phyloP scores from a whole-genome alignment of 2,329 filamentous ascomycete genomes.

The Ophiocordyceps polyrhachis-furcata region DNA sequence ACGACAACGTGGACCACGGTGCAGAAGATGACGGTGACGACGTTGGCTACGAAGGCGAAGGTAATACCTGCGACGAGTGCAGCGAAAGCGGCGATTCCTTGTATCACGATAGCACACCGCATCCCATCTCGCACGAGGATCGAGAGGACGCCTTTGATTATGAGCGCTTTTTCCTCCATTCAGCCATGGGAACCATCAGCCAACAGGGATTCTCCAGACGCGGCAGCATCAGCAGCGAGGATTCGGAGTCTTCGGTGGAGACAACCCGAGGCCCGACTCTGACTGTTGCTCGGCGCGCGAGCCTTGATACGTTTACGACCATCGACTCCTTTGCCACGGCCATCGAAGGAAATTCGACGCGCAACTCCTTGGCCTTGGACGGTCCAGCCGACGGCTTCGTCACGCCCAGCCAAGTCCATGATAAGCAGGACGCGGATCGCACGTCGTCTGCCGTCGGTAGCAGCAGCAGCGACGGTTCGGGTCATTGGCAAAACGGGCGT shows the following conservation, averaged over 20 bases:
- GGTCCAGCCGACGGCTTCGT: constrained; percentile 4
- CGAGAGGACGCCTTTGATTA: constrained; percentile 93
- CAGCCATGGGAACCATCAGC: constrained; percentile 65
- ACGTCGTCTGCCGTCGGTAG: constrained; percentile 6
- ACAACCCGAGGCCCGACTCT: constrained; percentile 32
- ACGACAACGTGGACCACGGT: neutral
- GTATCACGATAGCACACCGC: constrained; percentile 41
- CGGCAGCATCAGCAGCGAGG: constrained; percentile 32
- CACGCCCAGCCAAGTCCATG: constrained; percentile 6
- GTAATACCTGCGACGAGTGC: constrained; percentile 11
- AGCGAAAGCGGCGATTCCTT: constrained; percentile 47
- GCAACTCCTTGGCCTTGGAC: constrained; percentile 9
- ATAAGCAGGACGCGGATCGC: constrained; percentile 5
- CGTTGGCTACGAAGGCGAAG: neutral
- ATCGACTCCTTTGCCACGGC: constrained; percentile 37
- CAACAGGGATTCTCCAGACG: constrained; percentile 11
- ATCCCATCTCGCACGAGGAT: constrained; percentile 67
- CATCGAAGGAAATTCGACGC: constrained; percentile 27
- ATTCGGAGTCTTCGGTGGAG: constrained; percentile 41
- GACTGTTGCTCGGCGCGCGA: constrained; percentile 20
- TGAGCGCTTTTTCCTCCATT: constrained; percentile 87
- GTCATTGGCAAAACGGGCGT: neutral
- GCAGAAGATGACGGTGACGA: neutral
- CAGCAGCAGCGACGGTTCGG: constrained; percentile 1
- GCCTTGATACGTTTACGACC: constrained; percentile 24